Evolutionary conservation across 169 alveolate genomes (phyloP).

Genomic region (Plasmodium fragile): DNA sequence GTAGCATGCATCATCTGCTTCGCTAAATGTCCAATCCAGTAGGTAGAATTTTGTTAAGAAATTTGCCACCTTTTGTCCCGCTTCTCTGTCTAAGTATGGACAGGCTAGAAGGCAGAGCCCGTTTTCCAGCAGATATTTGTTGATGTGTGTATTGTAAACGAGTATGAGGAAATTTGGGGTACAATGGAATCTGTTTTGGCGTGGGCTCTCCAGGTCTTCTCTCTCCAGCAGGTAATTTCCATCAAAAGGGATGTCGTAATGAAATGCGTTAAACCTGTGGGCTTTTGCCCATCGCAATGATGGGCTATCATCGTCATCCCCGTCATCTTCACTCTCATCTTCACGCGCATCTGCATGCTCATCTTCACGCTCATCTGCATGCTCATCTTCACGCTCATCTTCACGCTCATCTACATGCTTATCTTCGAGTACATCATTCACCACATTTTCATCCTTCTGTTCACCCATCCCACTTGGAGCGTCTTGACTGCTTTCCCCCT

Average conservation of each 20-base stretch:
- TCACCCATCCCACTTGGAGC: not conserved
- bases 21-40: conserved; percentile 48
- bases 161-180: conserved; percentile 27
- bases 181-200: not conserved
- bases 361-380: not conserved
- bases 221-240: not conserved
- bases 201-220: not conserved
- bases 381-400: not conserved
- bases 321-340: not conserved
- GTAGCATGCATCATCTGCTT: conserved; percentile 63
- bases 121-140: conserved; percentile 9
- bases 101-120: conserved; percentile 51
- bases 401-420: not conserved
- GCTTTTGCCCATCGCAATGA: not conserved
- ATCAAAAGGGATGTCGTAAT: not conserved
- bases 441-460: not conserved
- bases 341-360: too few relatives aligned
- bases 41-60: conserved; percentile 50
- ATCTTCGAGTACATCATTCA: not conserved
- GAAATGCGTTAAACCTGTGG: not conserved
- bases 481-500: not conserved
- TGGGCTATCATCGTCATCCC: not conserved
- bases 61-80: conserved; percentile 32
- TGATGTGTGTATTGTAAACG: conserved; percentile 29
- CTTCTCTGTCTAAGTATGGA: conserved; percentile 51